A percentile compares a stretch with the other conserved stretches of the same genome.
Evolutionary conservation across 345 rosid genomes (phyloP).

Genomic region (Salix dunnii): DNA sequence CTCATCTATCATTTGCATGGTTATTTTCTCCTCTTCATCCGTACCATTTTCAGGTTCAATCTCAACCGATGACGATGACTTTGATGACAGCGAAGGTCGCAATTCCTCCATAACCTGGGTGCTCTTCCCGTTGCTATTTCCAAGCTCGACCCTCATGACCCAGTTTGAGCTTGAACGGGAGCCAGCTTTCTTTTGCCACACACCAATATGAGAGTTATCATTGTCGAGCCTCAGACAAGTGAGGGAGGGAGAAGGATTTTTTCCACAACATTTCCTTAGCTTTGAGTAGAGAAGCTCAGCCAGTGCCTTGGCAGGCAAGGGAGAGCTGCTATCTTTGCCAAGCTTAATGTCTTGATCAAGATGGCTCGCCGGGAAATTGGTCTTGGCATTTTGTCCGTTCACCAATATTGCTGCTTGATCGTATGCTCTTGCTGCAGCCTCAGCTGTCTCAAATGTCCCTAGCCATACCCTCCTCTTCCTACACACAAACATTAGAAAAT

Average conservation of each 20-base stretch:
- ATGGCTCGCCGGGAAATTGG: conserved; percentile 51
- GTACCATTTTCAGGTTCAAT: conserved; percentile 14
- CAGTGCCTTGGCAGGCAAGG: conserved; percentile 37
- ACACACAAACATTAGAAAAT: not conserved
- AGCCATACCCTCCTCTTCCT: conserved; percentile 85
- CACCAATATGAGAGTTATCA: conserved; percentile 62
- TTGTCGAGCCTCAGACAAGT: conserved; percentile 73
- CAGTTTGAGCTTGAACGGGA: conserved; percentile 45
- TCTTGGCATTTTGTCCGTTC: conserved; percentile 71
- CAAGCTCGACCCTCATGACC: conserved; percentile 72
- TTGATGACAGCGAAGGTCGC: conserved; percentile 9
- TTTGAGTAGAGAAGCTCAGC: conserved; percentile 52
- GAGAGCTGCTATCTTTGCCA: not conserved
- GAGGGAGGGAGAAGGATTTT: conserved; percentile 52
- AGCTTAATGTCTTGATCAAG: not conserved
- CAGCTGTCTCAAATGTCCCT: conserved; percentile 77
- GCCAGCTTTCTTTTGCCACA: conserved; percentile 76
- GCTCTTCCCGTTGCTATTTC: conserved; percentile 18
- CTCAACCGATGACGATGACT: conserved; percentile 8
- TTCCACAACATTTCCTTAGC: conserved; percentile 48
- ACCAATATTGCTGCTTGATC: conserved; percentile 67
- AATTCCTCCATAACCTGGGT: conserved; percentile 11
- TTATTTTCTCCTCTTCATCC: conserved; percentile 53
- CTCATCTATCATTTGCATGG: conserved; percentile 81
- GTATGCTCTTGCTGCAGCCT: conserved; percentile 69